Evolutionary conservation across 371 early-diverging fungal genomes (phyloP).

Genomic region (Mucor plumbeus): DNA sequence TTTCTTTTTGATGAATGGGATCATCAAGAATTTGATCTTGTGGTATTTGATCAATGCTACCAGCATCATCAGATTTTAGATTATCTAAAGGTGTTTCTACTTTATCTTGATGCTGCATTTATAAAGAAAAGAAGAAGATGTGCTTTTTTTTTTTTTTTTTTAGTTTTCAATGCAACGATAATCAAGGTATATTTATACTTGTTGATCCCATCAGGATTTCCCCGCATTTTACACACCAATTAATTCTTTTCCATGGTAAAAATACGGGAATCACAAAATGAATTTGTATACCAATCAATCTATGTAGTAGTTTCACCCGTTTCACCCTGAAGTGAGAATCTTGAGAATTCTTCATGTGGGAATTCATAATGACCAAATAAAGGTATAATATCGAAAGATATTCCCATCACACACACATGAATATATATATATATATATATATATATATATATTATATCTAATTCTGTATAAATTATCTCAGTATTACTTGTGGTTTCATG

Average conservation of each 20-base stretch:
- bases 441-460: not conserved
- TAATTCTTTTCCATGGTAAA: not conserved
- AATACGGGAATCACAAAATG: not conserved
- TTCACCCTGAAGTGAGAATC: not conserved
- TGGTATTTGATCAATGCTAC: conserved; percentile 14
- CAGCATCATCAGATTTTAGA: conserved; percentile 8
- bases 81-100: not conserved
- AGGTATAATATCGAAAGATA: not conserved
- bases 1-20: not conserved
- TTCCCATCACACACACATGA: no score
- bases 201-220: conserved; percentile 8
- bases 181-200: no score
- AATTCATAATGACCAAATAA: not conserved
- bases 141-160: conserved; percentile 19
- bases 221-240: conserved; percentile 23
- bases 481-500: not conserved
- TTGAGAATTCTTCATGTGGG: not conserved
- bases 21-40: conserved; percentile 6
- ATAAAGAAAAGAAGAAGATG: conserved; percentile 4
- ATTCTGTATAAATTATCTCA: not conserved
- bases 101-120: conserved; percentile 7
- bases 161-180: not conserved
- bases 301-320: no score
- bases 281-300: not conserved
- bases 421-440: no score